Conservation (phyloP, 768 basidiomycete genomes). For the Pleurotus ostreatus region DNA sequence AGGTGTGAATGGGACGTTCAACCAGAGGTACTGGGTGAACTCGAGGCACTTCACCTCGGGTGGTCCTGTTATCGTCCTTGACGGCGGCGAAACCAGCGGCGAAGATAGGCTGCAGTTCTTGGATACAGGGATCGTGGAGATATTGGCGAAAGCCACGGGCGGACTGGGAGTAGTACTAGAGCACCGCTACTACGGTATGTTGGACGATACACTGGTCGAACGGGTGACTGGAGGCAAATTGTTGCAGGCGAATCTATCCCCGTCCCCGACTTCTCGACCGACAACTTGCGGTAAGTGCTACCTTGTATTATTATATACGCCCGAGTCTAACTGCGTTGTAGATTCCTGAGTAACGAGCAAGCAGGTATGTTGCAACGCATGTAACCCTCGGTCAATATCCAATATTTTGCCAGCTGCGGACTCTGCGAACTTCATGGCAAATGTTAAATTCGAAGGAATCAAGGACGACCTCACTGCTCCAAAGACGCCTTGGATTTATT, state of each 20-base stretch:
- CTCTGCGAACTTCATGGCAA: constrained; percentile 86
- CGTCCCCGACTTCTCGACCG: constrained; percentile 74
- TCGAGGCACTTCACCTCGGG: constrained; percentile 72
- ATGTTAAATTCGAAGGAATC: constrained; percentile 71
- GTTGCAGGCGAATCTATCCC: constrained; percentile 67
- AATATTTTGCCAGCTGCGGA: constrained; percentile 56
- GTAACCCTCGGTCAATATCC: background rate
- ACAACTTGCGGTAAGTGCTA: constrained; percentile 60
- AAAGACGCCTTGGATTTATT: constrained; percentile 85
- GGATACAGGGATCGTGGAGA: constrained; percentile 82
- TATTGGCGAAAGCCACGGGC: constrained; percentile 78
- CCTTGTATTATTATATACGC: background rate
- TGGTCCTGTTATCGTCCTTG: constrained; percentile 85
- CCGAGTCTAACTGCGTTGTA: constrained; percentile 20
- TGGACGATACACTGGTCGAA: constrained; percentile 15
- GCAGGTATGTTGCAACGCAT: background rate
- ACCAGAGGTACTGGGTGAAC: constrained; percentile 92
- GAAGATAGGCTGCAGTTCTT: constrained; percentile 58
- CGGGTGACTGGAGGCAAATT: background rate
- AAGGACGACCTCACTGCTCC: constrained; percentile 69
- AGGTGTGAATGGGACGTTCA: constrained; percentile 57
- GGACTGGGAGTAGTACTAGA: constrained; percentile 91
- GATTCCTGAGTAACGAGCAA: constrained; percentile 77
- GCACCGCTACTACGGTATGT: constrained; percentile 82
- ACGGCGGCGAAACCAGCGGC: constrained; percentile 92